Percentiles rank a stretch among this genome's conserved stretches.
phyloP scores from a whole-genome alignment of 169 alveolate species.

The Condylostoma magnum region DNA sequence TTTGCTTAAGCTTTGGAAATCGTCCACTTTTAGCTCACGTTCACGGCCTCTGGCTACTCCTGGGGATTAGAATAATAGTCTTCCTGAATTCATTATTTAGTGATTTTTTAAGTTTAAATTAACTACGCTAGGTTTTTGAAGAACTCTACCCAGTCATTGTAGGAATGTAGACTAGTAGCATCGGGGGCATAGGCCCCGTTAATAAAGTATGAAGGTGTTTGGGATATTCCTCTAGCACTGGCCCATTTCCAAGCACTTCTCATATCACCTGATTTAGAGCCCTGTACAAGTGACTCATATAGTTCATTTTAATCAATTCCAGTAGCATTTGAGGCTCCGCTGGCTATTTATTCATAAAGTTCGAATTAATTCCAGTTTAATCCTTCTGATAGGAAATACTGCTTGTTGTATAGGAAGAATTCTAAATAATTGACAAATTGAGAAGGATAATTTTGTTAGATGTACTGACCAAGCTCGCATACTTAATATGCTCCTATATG shows the following conservation, averaged over 20 bases:
- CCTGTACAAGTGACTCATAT: neutral
- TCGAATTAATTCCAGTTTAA: neutral
- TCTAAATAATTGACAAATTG: neutral
- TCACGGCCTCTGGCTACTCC: conserved; percentile 48
- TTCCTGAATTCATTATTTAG: neutral
- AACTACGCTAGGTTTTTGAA: neutral
- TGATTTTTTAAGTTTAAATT: too few relatives aligned
- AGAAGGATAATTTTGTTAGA: neutral
- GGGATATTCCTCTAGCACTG: neutral
- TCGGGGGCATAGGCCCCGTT: conserved; percentile 26
- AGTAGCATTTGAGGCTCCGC: conserved; percentile 2
- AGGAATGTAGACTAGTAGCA: neutral
- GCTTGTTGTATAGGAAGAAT: neutral
- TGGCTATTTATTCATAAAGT: neutral
- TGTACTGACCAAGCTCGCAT: neutral
- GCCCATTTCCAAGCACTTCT: neutral
- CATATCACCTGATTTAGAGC: neutral
- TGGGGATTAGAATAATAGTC: conserved; percentile 45
- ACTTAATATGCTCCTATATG: neutral
- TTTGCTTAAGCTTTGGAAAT: conserved; percentile 53
- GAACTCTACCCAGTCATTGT: neutral
- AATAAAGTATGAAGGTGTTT: conserved; percentile 7
- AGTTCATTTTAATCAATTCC: neutral
- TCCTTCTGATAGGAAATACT: neutral
- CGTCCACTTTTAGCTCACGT: conserved; percentile 60